Conservation (phyloP, 75 land plant species). For the Pinus albicaulis region DNA sequence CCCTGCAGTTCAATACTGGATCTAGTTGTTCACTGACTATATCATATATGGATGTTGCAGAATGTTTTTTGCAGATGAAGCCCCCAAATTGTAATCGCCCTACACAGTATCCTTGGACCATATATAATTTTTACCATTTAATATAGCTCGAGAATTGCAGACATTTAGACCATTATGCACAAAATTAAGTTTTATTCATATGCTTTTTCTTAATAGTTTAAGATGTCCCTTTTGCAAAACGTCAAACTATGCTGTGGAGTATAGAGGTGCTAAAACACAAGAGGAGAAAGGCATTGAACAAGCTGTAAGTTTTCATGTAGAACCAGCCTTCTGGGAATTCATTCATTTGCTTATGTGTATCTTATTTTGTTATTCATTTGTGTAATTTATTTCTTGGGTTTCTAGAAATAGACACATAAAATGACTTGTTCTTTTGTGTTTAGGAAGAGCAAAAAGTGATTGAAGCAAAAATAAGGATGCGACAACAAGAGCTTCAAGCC, state of each 20-base stretch:
- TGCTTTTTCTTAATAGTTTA: slow-evolving; percentile 15
- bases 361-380: not conserved
- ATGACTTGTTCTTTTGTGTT: not conserved
- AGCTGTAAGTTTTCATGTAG: slow-evolving; percentile 51
- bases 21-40: not conserved
- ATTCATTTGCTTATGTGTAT: not conserved
- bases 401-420: too few species aligned
- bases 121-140: not conserved
- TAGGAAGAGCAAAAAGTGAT: slow-evolving; percentile 97
- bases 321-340: not conserved
- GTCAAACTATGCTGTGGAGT: slow-evolving; percentile 90
- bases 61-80: slow-evolving; percentile 97
- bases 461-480: slow-evolving; percentile 93
- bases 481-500: slow-evolving; percentile 78
- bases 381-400: not conserved
- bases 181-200: not conserved
- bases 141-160: not conserved
- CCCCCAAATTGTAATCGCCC: slow-evolving; percentile 73
- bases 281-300: slow-evolving; percentile 95
- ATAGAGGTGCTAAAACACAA: slow-evolving; percentile 80
- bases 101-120: slow-evolving; percentile 85
- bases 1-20: too few species aligned
- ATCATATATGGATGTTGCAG: slow-evolving; percentile 42
- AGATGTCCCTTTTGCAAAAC: slow-evolving; percentile 98
- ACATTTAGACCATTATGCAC: not conserved